A percentile compares a stretch with the other conserved stretches of the same genome.
Evolutionary conservation across 2,329 filamentous ascomycete genomes (phyloP).

Genomic region (Fusarium chuoi): DNA sequence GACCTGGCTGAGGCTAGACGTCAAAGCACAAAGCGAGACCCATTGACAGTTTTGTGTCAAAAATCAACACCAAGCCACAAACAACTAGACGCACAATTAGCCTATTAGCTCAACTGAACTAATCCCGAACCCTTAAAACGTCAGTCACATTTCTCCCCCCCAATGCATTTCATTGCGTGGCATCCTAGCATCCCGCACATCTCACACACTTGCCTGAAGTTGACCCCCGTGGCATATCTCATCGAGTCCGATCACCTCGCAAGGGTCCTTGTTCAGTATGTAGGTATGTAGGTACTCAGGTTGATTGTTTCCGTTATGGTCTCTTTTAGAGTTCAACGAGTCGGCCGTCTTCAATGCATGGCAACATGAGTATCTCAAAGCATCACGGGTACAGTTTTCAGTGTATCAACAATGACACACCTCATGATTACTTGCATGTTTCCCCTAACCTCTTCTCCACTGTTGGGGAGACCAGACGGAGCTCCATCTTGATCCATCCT

Average conservation of each 20-base stretch:
- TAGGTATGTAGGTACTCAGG: not conserved
- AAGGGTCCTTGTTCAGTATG: slow-evolving; percentile 10
- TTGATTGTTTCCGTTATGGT: not conserved
- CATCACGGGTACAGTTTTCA: not conserved
- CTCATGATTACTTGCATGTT: slow-evolving; percentile 25
- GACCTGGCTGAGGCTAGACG: not conserved
- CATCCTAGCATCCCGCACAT: slow-evolving; percentile 26
- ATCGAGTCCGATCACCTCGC: slow-evolving; percentile 29
- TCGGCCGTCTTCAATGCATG: not conserved
- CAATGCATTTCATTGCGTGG: slow-evolving; percentile 1
- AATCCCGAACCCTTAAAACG: not conserved
- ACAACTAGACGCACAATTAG: not conserved
- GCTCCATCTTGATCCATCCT: not conserved
- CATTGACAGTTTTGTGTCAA: not conserved
- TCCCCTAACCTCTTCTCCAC: not conserved
- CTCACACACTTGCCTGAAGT: slow-evolving; percentile 17
- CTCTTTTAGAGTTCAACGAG: slow-evolving; percentile 7
- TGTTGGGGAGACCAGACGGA: not conserved
- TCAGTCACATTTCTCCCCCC: slow-evolving; percentile 16
- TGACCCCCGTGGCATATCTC: slow-evolving; percentile 31
- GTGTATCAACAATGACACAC: slow-evolving; percentile 16
- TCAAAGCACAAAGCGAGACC: not conserved
- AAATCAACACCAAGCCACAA: slow-evolving; percentile 1
- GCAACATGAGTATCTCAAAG: not conserved
- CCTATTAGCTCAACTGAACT: not conserved